Base-by-base conservation (phyloP, 306 rosid genomes). In the Corylus heterophylla region DNA sequence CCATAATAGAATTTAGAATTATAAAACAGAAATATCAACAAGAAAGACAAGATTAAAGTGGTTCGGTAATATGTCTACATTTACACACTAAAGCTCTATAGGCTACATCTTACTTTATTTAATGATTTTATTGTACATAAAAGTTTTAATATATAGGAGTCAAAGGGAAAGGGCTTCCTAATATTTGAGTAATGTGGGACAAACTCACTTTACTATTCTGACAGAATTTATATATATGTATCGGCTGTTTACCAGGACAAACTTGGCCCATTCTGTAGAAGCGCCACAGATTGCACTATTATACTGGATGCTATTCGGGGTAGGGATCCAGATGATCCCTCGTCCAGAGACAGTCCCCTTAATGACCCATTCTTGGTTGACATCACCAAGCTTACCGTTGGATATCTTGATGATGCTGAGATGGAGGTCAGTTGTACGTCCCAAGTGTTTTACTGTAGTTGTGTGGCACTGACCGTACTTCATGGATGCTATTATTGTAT, bases 191-290 rank as follows among this genome's bases (percentile, higher is more conserved):
- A 22, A 22, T 22, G 25, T 22, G 25, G 25, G 25, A 22, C 25
- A 22, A 22, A 22, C 25, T 22, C 25, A 22, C 25, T 22, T 22
- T 22, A 22, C 25, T 22, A 22, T 22, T 22, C 25, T 22, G 25
- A 22, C 25, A 22, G 37, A 66, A 78, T 64, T 83, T 56, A 84
- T 77, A 39, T 75, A 22, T 22, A 22, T 22, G 25, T 22, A 78
- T 69, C 69, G 75, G 37, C 48, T 79, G 84, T 83, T 74, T 67
- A 35, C 80, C 82, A 93, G 89, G 97, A 90, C 78, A 94, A 90
- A 82, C 89, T 92, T 69, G 97, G 97, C 68, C 97, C 90, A 69
- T 83, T 94, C 69, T 94, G 98, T 82, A 88, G 96, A 87, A 86
- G 85, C 27, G 97, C 86, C 11, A 54, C 73, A 56, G 98, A 94